Conservation (phyloP, 2,329 filamentous ascomycete genomes). For the Cryphonectria japonica region DNA sequence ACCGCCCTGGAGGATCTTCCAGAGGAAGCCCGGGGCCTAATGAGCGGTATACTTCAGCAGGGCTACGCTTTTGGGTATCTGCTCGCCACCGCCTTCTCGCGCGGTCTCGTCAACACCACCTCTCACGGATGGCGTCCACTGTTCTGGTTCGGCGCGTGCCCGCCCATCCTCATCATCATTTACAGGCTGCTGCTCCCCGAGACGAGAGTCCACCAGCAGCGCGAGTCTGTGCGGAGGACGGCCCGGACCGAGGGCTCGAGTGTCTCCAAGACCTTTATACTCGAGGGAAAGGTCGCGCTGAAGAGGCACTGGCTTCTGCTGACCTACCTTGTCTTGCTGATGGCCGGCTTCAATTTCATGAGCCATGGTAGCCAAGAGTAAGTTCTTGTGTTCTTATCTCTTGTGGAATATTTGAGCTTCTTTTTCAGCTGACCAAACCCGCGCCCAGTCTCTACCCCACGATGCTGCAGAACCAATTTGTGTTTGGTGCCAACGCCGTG, state of each 20-base stretch:
- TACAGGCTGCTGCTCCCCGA: constrained; percentile 80
- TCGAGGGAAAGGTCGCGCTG: constrained; percentile 78
- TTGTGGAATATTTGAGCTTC: too few species aligned
- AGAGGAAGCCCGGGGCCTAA: constrained; percentile 68
- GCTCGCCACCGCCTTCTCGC: constrained; percentile 59
- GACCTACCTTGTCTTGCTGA: constrained; percentile 80
- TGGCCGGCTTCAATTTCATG: constrained; percentile 94
- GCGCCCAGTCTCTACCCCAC: constrained; percentile 55
- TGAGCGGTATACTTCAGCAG: constrained; percentile 77
- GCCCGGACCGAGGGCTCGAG: constrained; percentile 40
- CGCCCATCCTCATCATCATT: constrained; percentile 78
- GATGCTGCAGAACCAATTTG: constrained; percentile 60
- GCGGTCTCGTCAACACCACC: constrained; percentile 75
- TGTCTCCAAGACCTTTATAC: constrained; percentile 69
- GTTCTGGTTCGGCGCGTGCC: constrained; percentile 86
- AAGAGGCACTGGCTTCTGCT: constrained; percentile 80
- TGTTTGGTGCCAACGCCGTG: constrained; percentile 56
- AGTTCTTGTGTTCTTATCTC: neutral
- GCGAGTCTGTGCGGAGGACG: constrained; percentile 60
- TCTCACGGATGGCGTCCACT: constrained; percentile 80
- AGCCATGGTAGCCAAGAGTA: constrained; percentile 71
- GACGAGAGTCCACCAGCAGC: constrained; percentile 72
- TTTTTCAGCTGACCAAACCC: neutral
- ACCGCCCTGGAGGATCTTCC: constrained; percentile 79
- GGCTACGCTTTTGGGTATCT: constrained; percentile 72